Evolutionary conservation across 2,329 filamentous ascomycete genomes (phyloP).

Genomic region (Setomelanomma holmii): DNA sequence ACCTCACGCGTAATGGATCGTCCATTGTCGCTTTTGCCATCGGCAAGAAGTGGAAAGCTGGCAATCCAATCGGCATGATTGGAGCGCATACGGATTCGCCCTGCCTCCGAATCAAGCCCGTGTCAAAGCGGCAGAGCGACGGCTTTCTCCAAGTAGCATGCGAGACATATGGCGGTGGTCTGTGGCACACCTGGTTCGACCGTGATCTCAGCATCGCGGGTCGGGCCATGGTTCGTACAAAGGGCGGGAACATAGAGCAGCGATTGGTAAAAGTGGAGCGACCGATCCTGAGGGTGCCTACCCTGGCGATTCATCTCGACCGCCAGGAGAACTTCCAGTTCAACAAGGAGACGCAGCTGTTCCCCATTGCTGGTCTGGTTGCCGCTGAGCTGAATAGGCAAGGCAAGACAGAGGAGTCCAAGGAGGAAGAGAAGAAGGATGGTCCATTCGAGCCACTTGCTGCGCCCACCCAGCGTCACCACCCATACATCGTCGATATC

Average conservation of each 20-base stretch:
- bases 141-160: conserved; percentile 95
- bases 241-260: conserved; percentile 76
- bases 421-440: conserved; percentile 51
- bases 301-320: conserved; percentile 91
- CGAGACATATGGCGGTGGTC: conserved; percentile 94
- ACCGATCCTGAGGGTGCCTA: conserved; percentile 90
- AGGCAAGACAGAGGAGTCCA: conserved; percentile 60
- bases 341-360: conserved; percentile 96
- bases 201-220: conserved; percentile 91
- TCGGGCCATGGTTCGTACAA: conserved; percentile 79
- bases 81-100: conserved; percentile 97
- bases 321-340: conserved; percentile 85
- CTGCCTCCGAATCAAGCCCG: conserved; percentile 89
- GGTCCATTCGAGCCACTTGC: conserved; percentile 75
- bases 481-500: conserved; percentile 83
- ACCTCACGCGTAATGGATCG: conserved; percentile 90
- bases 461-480: conserved; percentile 80
- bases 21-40: conserved; percentile 93
- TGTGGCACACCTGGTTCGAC: conserved; percentile 99
- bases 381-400: conserved; percentile 86
- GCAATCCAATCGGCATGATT: conserved; percentile 89
- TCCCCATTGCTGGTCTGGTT: conserved; percentile 88
- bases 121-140: conserved; percentile 84
- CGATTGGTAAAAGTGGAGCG: conserved; percentile 89
- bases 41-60: conserved; percentile 87